Evolutionary conservation across 2,329 filamentous ascomycete species (phyloP).

Genomic region (Aureobasidium vineae): DNA sequence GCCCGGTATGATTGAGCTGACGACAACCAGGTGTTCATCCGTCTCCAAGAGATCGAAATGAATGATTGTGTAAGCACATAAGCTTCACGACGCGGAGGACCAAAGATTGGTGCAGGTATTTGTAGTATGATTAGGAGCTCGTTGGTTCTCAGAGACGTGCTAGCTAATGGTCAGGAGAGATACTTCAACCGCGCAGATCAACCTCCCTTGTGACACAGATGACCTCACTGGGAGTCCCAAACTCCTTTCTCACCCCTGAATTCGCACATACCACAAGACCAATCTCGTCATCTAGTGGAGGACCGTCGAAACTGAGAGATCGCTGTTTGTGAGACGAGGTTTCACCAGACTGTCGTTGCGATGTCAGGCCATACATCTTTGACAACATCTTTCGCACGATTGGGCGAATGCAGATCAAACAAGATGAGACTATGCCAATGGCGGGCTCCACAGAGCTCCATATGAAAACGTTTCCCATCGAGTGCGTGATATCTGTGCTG

Average conservation of each 20-base stretch:
- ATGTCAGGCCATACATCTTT: background rate
- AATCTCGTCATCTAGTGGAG: background rate
- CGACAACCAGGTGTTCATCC: too few relatives aligned
- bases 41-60: too few relatives aligned
- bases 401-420: background rate
- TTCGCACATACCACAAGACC: background rate
- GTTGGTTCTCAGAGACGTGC: background rate
- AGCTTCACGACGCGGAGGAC: background rate
- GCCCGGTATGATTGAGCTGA: too few relatives aligned
- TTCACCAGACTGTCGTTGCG: background rate
- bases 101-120: background rate
- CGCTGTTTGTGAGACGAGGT: background rate
- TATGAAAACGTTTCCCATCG: conserved; percentile 12
- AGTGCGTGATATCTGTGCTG: background rate
- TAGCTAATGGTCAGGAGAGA: background rate
- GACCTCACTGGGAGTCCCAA: background rate
- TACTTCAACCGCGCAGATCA: background rate
- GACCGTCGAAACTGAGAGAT: background rate
- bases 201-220: background rate
- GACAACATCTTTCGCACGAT: background rate
- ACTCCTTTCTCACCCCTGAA: background rate
- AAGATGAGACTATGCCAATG: background rate
- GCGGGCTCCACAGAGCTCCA: conserved; percentile 4
- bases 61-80: background rate
- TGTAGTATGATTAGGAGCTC: background rate